These are phyloP conservation scores for Beauveria varroae DNA, from an alignment of 2,329 filamentous ascomycete species.

Conservation along the genomic window DNA sequence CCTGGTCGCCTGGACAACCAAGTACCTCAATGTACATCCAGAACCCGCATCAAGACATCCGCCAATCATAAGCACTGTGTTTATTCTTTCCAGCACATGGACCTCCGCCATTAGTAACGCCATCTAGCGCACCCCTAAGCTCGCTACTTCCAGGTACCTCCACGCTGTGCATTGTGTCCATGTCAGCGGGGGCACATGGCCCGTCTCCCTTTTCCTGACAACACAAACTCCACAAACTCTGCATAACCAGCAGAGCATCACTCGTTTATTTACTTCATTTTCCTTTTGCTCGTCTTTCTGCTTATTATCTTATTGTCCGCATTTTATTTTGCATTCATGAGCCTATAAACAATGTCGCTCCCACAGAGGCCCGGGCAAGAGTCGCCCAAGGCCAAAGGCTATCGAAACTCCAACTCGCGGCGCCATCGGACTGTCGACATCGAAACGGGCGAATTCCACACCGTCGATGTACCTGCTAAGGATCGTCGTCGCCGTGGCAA, in stretches of 20 bases:
- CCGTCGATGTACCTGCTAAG: slow-evolving; percentile 25
- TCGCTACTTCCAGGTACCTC: neutral
- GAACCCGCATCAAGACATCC: neutral
- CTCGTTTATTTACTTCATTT: slow-evolving; percentile 3
- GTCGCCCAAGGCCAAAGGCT: neutral
- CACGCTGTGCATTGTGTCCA: neutral
- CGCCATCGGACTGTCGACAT: slow-evolving; percentile 40
- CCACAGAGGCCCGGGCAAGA: slow-evolving; percentile 5
- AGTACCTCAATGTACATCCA: neutral
- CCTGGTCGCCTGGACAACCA: slow-evolving; percentile 6
- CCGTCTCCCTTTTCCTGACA: slow-evolving; percentile 9
- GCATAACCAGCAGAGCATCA: slow-evolving; percentile 7
- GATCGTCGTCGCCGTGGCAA: slow-evolving; percentile 46
- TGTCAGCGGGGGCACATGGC: slow-evolving; percentile 1
- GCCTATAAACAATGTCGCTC: slow-evolving; percentile 7
- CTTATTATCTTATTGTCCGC: neutral
- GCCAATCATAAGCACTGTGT: neutral
- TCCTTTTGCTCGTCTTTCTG: neutral
- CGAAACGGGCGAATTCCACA: slow-evolving; percentile 53
- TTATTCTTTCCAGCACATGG: neutral
- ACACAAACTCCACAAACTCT: slow-evolving; percentile 12
- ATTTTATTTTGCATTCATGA: slow-evolving; percentile 4
- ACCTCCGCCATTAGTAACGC: neutral
- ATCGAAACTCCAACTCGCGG: slow-evolving; percentile 6
- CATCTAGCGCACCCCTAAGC: neutral